Evolutionary conservation across 2,329 filamentous ascomycete species (phyloP).

Genomic region (Sarocladiaceae sp.): DNA sequence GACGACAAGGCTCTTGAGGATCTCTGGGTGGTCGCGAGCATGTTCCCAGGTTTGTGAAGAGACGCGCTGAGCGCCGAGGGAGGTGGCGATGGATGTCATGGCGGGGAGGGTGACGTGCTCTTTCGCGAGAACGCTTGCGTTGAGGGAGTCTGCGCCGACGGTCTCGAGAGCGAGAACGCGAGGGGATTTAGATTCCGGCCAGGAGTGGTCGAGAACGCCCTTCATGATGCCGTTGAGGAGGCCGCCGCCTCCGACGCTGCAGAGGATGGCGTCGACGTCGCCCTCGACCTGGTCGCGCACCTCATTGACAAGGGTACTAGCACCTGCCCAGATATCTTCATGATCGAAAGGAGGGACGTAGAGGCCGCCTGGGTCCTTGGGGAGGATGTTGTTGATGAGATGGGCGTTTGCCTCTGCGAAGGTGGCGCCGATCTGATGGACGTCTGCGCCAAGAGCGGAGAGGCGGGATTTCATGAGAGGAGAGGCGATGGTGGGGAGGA

Average conservation of each 20-base stretch:
- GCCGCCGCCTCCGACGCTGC: conserved; percentile 75
- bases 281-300: conserved; percentile 34
- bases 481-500: conserved; percentile 61
- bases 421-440: conserved; percentile 61
- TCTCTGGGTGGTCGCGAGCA: conserved; percentile 35
- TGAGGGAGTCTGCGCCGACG: conserved; percentile 62
- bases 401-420: conserved; percentile 66
- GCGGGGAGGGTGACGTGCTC: conserved; percentile 56
- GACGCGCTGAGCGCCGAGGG: conserved; percentile 67
- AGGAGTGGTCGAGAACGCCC: conserved; percentile 49
- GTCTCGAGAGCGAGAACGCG: conserved; percentile 72
- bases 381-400: conserved; percentile 52
- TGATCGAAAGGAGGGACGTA: conserved; percentile 69
- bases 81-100: conserved; percentile 72
- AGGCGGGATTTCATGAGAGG: conserved; percentile 68
- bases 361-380: conserved; percentile 44
- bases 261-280: conserved; percentile 63
- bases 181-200: conserved; percentile 24
- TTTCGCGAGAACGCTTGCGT: conserved; percentile 51
- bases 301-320: conserved; percentile 51
- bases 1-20: conserved; percentile 29
- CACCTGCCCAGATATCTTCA: conserved; percentile 60
- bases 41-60: conserved; percentile 62
- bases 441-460: conserved; percentile 58
- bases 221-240: conserved; percentile 70